Conservation (phyloP, 441 rosid species). For the Metrosideros polymorpha region DNA sequence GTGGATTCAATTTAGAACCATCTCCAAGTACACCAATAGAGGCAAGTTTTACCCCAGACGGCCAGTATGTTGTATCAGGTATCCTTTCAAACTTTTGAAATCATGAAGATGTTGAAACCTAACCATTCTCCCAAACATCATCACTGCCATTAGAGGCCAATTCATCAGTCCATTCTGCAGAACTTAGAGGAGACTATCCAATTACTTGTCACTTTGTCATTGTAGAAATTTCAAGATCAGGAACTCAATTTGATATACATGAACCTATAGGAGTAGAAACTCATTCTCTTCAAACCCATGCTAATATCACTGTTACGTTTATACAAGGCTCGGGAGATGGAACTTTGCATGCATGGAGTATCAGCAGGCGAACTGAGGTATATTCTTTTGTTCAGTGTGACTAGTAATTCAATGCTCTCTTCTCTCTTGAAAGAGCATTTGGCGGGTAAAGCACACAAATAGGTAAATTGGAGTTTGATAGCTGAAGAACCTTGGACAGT, state of each 20-base stretch:
- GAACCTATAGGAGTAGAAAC: not conserved
- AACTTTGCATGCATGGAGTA: constrained; percentile 80
- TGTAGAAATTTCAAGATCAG: not conserved
- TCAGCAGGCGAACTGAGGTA: constrained; percentile 74
- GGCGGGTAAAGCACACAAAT: not conserved
- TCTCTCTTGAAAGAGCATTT: not conserved
- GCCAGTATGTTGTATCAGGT: constrained; percentile 93
- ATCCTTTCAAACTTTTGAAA: not conserved
- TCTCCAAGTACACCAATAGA: constrained; percentile 71
- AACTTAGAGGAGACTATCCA: not conserved
- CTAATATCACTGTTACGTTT: not conserved
- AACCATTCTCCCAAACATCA: not conserved
- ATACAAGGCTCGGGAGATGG: constrained; percentile 88
- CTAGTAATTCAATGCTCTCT: not conserved
- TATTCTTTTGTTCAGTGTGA: not conserved
- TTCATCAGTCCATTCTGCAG: not conserved
- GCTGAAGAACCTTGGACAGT: not conserved
- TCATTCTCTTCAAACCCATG: not conserved
- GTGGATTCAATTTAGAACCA: constrained; percentile 87
- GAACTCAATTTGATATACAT: not conserved
- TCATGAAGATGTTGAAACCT: not conserved
- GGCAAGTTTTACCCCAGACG: constrained; percentile 97
- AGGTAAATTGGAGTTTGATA: not conserved
- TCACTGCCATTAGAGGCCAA: not conserved
- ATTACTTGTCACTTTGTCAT: not conserved